Base-by-base conservation (phyloP, 1,139 yeast genomes). In the Casaregolazyma lundiana region DNA sequence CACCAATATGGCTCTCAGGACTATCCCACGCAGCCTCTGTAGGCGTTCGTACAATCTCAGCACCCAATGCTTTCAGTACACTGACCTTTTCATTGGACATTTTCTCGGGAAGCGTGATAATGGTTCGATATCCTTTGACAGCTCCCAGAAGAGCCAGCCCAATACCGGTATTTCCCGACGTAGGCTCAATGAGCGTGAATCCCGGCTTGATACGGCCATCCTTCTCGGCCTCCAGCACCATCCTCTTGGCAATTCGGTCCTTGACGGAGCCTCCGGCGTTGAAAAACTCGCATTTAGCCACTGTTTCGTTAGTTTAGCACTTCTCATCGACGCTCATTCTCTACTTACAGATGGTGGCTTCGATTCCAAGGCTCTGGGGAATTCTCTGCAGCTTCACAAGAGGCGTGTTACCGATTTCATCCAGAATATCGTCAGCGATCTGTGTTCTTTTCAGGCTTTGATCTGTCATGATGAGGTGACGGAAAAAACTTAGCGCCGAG, bases 21-120 rank as follows among this genome's bases (percentile, higher is more conserved):
- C 95, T 78, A 62, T 87, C 95, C 88, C 90, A 87, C 1, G 95
- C 95, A 38, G 95, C 96, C 61, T 84, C 95, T 40, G 94, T 87
- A 45, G 96, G 95, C 16, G 96, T 87, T 72, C 95, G 80, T 55
- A 87, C 84, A 64, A 87, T 86, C 65, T 86, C 95, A 35, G 95
- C 95, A 46, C 96, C 96, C 50, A 87, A 73, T 3, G 95, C 95
- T 68, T 86, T 86, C 66, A 87, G 76, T 6, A 87, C 95, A 43
- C 90, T 80, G 30, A 87, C 95, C 66, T 87, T 87, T 65, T 87
- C 96, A 64, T 86, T 86, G 35, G 94, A 84, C 96, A 87, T 87
- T 71, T 87, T 87, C 70, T 87, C 95, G 30, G 96, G 96, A 57
- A 87, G 74, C 5, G 95, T 86, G 64, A 87, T 87, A 62, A 87